Base-by-base conservation (phyloP, 257 asterid species). In the Primulina tabacum region DNA sequence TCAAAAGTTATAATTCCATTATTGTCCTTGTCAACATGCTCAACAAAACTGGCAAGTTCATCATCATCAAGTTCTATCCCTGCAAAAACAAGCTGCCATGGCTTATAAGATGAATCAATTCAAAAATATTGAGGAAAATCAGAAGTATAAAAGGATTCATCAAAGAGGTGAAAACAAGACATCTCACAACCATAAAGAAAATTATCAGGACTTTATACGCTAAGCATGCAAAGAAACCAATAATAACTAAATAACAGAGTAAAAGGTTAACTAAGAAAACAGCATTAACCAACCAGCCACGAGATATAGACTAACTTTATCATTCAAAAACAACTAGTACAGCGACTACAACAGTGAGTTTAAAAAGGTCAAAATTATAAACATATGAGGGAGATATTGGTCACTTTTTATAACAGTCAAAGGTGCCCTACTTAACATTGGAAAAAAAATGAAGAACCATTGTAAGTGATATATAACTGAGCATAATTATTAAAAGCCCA, bases 21-120 rank as follows among this genome's bases (percentile, higher is more conserved):
- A 71, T 92, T 95, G 79, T 95, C 97, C 71, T 95, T 92, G 77
- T 92, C 98, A 55, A 95, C 96, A 32, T 85, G 97, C 78, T 95
- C 99, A 67, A 95, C 99, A 78, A 95, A 95, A 70, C 92, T 85
- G 43, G 98, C 99, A 33, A 92, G 97, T 78, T 95, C 98, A 24
- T 88, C 87, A 71, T 92, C 99, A 64, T 87, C 88, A 5, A 95
- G 83, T 85, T 92, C 89, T 65, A 95, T 92, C 78, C 99, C 98
- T 95, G 96, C 77, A 83, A 85, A 85, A 84, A 72, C 78, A 80
- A 79, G 84, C 87, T 83, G 90, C 77, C 90, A 71, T 73, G 88
- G 69, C 93, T 88, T 78, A 76, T 89, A 82, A 82, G 92, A 79
- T 79, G 89, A 78, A 75, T 82, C 62, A 73, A 64, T 50, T 20